phyloP scores from a whole-genome alignment of 805 yeast genomes.

The Vanderwaltozyma polyspora region DNA sequence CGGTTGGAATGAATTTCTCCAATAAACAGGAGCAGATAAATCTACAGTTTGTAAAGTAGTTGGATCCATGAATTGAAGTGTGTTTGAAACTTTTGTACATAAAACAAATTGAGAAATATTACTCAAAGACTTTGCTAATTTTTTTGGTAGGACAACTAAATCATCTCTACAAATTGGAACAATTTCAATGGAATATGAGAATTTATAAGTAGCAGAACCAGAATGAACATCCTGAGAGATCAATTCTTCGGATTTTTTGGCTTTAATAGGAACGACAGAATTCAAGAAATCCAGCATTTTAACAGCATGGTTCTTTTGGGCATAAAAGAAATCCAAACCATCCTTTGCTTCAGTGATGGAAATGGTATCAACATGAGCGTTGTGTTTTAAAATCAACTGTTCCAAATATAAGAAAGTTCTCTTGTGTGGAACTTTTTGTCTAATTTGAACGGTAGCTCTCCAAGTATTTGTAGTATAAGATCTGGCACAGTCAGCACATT shows the following conservation, averaged over 20 bases:
- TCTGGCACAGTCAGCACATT: conserved; percentile 97
- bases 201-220: conserved; percentile 78
- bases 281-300: conserved; percentile 86
- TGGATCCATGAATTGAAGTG: conserved; percentile 82
- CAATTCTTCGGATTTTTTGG: conserved; percentile 80
- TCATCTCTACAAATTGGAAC: conserved; percentile 97
- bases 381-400: conserved; percentile 84
- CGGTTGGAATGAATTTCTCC: conserved; percentile 73
- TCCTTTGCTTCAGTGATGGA: conserved; percentile 87
- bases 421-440: conserved; percentile 95
- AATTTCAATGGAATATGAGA: conserved; percentile 84
- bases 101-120: conserved; percentile 70
- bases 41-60: conserved; percentile 69
- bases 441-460: conserved; percentile 94
- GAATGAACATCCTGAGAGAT: conserved; percentile 88
- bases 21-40: conserved; percentile 56
- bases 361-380: conserved; percentile 88
- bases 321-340: conserved; percentile 89
- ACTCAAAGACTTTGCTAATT: conserved; percentile 74
- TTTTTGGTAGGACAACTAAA: conserved; percentile 80
- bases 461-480: conserved; percentile 94
- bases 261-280: conserved; percentile 75
- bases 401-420: conserved; percentile 92
- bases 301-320: conserved; percentile 80
- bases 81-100: conserved; percentile 75